Evolutionary conservation across 192 early-diverging fungal genomes (phyloP).

Genomic region (Umbelopsis sp.): DNA sequence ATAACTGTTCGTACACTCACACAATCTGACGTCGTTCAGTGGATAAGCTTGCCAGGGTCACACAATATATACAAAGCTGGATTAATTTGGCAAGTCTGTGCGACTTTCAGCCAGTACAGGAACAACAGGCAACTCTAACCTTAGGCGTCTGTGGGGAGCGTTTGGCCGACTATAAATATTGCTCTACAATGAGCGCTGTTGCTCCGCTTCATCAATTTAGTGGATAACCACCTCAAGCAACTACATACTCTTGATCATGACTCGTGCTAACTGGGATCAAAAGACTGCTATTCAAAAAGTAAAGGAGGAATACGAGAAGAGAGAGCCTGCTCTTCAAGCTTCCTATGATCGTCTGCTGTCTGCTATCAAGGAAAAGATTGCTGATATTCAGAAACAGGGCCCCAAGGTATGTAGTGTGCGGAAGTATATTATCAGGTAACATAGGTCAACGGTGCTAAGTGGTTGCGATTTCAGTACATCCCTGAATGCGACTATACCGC

Average conservation of each 20-base stretch:
- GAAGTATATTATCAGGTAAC: not conserved
- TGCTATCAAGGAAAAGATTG: not conserved
- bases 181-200: too few relatives aligned
- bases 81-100: not conserved
- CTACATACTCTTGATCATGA: not conserved
- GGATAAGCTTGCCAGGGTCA: conserved; percentile 8
- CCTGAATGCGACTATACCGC: conserved; percentile 6
- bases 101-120: conserved; percentile 1
- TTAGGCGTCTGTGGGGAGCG: conserved; percentile 3
- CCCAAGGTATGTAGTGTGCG: not conserved
- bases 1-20: too few relatives aligned
- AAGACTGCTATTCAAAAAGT: not conserved
- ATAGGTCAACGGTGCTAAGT: not conserved
- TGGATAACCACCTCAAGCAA: too few relatives aligned
- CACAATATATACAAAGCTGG: not conserved
- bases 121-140: conserved; percentile 19
- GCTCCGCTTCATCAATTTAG: too few relatives aligned
- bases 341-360: conserved; percentile 5
- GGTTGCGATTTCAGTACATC: not conserved
- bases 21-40: too few relatives aligned
- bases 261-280: conserved; percentile 10
- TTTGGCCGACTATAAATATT: not conserved
- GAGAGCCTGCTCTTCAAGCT: conserved; percentile 1
- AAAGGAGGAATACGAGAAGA: not conserved
- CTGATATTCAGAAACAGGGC: not conserved